Evolutionary conservation across 73 alveolate species (phyloP).

Genomic region (Paramecium pentaurelia): DNA sequence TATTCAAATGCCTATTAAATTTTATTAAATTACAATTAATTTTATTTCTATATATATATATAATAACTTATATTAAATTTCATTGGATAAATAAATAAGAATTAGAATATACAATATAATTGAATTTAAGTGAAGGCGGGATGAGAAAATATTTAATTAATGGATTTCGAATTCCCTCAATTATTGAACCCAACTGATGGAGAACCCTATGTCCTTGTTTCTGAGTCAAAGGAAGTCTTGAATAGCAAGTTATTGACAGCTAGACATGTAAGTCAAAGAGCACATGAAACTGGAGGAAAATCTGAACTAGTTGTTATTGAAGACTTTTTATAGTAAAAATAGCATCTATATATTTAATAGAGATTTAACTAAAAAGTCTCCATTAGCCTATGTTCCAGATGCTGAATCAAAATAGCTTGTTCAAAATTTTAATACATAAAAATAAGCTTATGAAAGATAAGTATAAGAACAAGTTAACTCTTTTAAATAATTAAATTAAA

Average conservation of each 20-base stretch:
- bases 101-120: background rate
- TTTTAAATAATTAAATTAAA: background rate
- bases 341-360: background rate
- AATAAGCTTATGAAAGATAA: background rate
- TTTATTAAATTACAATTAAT: background rate
- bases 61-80: background rate
- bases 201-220: background rate
- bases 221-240: background rate
- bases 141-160: background rate
- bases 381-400: constrained; percentile 7
- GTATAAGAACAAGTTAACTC: background rate
- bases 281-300: background rate
- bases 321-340: background rate
- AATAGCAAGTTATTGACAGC: background rate
- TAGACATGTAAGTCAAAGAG: background rate
- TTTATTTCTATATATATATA: background rate
- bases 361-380: background rate
- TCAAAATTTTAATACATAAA: background rate
- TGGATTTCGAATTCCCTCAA: constrained; percentile 40
- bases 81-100: background rate
- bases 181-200: background rate
- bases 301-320: background rate
- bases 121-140: constrained; percentile 21
- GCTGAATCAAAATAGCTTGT: background rate
- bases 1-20: background rate